These are phyloP conservation scores for Citropsis articulata DNA, from an alignment of 345 rosid species.

Conservation along the genomic window DNA sequence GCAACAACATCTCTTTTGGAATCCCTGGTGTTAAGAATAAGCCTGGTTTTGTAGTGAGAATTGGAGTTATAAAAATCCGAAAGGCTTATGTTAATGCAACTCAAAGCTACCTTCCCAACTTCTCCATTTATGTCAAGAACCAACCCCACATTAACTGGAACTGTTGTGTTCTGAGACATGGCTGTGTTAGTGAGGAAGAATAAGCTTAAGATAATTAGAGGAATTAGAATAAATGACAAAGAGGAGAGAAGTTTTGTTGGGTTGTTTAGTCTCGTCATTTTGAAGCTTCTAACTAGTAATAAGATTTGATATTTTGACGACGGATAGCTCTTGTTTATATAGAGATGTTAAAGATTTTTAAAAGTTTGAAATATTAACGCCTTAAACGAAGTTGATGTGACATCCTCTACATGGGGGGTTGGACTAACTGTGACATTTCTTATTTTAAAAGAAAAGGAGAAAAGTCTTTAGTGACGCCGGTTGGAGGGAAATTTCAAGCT, in stretches of 20 bases:
- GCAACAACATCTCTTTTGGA: constrained; percentile 39
- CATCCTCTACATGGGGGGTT: no score
- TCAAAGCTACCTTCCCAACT: constrained; percentile 25
- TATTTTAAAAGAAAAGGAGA: background rate
- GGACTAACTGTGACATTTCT: background rate
- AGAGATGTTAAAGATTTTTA: background rate
- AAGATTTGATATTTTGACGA: background rate
- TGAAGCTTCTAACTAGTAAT: background rate
- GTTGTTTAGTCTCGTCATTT: background rate
- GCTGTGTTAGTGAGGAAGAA: constrained; percentile 5
- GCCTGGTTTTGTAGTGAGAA: constrained; percentile 43
- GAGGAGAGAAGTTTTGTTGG: background rate
- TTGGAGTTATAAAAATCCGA: constrained; percentile 44
- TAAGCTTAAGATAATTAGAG: background rate
- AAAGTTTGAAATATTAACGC: background rate
- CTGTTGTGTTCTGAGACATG: constrained; percentile 18
- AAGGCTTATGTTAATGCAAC: constrained; percentile 55
- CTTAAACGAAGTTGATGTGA: no score
- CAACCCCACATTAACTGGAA: constrained; percentile 46
- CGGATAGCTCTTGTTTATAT: background rate
- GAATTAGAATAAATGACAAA: background rate
- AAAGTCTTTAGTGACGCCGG: background rate
- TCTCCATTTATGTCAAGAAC: constrained; percentile 35
- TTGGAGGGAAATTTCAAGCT: background rate
- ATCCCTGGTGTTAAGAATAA: constrained; percentile 35